These are phyloP conservation scores for Balakata baccata DNA, from an alignment of 345 rosid genomes.

Conservation along the genomic window DNA sequence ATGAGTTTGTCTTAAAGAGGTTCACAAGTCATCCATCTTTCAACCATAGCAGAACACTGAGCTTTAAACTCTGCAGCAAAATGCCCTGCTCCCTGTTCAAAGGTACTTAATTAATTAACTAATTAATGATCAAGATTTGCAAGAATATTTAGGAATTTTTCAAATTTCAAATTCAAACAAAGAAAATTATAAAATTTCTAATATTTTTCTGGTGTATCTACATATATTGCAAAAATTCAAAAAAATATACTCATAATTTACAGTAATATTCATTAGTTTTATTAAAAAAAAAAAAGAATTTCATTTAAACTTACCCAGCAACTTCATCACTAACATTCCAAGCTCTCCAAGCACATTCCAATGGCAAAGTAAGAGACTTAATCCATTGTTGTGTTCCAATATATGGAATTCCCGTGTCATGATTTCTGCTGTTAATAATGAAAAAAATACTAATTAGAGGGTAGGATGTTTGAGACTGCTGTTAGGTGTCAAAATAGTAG, in stretches of 20 bases:
- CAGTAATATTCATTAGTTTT: neutral
- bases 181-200: neutral
- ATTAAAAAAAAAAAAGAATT: no score
- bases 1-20: neutral
- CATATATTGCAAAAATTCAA: neutral
- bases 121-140: neutral
- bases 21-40: neutral
- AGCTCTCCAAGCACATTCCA: conserved; percentile 25
- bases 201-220: conserved; percentile 6
- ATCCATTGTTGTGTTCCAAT: conserved; percentile 36
- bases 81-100: conserved; percentile 1
- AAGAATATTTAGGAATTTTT: no score
- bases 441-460: no score
- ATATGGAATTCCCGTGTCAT: conserved; percentile 23
- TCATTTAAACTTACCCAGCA: conserved; percentile 35
- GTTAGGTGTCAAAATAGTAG: no score
- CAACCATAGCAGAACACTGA: neutral
- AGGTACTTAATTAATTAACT: neutral
- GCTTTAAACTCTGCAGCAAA: neutral
- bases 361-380: conserved; percentile 18
- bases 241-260: neutral
- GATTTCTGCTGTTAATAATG: conserved; percentile 24
- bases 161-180: neutral
- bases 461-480: no score
- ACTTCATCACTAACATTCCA: conserved; percentile 33